Evolutionary conservation across 805 yeast genomes (phyloP).

Genomic region (Pichia paraexigua): DNA sequence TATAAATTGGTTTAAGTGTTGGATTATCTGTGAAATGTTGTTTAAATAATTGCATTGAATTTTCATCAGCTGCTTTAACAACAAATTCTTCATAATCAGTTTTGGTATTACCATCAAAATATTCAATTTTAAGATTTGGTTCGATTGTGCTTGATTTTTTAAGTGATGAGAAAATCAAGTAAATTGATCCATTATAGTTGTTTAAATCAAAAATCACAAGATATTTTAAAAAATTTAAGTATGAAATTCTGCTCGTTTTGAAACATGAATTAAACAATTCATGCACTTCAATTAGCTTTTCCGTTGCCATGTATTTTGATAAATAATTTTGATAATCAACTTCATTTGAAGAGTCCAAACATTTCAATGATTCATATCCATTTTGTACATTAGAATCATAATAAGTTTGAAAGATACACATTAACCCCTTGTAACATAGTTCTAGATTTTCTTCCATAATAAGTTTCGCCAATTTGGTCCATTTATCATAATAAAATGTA

Average conservation of each 20-base stretch:
- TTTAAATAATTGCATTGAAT: conserved; percentile 16
- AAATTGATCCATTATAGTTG: conserved; percentile 22
- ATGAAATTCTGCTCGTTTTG: conserved; percentile 14
- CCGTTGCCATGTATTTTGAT: not conserved
- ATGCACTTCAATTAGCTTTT: conserved; percentile 10
- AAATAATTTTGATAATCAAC: conserved; percentile 12
- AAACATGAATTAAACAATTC: conserved; percentile 17
- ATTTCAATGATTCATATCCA: conserved; percentile 15
- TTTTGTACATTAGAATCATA: conserved; percentile 14
- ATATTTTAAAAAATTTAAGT: conserved; percentile 16
- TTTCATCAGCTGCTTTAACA: conserved; percentile 15
- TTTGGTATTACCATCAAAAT: conserved; percentile 8
- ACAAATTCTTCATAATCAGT: conserved; percentile 21
- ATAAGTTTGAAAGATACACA: conserved; percentile 17
- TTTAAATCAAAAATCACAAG: conserved; percentile 20
- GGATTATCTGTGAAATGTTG: conserved; percentile 17
- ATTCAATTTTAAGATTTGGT: conserved; percentile 10
- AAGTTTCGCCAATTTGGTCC: conserved; percentile 15
- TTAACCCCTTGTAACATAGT: conserved; percentile 15
- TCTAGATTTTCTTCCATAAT: conserved; percentile 13
- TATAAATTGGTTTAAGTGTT: conserved; percentile 19
- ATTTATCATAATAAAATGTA: conserved; percentile 17
- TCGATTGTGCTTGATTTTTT: not conserved
- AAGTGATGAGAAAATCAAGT: conserved; percentile 19
- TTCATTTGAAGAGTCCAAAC: conserved; percentile 4